phyloP scores from a whole-genome alignment of 495 filamentous ascomycete species.

The Penicillium steckii region DNA sequence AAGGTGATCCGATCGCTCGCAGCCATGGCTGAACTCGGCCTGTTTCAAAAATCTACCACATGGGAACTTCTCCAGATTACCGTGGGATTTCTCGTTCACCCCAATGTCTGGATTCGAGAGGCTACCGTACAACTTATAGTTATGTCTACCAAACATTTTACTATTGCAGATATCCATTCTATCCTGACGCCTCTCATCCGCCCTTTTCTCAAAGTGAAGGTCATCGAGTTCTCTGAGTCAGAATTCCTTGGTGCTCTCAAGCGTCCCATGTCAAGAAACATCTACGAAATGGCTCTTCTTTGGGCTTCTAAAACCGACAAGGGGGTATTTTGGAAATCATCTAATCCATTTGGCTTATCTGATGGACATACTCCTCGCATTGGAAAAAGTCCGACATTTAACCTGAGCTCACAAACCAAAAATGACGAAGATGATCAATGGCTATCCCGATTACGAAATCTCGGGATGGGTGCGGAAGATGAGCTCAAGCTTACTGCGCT shows the following conservation, averaged over 20 bases:
- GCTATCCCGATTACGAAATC: slow-evolving; percentile 77
- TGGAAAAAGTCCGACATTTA: slow-evolving; percentile 21
- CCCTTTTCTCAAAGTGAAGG: slow-evolving; percentile 75
- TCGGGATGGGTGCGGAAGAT: slow-evolving; percentile 80
- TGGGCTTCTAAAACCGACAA: slow-evolving; percentile 83
- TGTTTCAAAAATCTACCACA: slow-evolving; percentile 78
- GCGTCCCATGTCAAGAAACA: slow-evolving; percentile 70
- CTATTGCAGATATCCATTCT: slow-evolving; percentile 76
- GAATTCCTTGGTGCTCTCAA: slow-evolving; percentile 80
- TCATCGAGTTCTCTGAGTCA: slow-evolving; percentile 64
- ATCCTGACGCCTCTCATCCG: slow-evolving; percentile 75
- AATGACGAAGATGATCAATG: slow-evolving; percentile 98
- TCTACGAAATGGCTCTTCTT: slow-evolving; percentile 80
- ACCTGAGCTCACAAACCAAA: slow-evolving; percentile 47
- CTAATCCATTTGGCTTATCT: slow-evolving; percentile 64
- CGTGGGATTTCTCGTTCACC: slow-evolving; percentile 84
- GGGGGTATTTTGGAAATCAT: slow-evolving; percentile 81
- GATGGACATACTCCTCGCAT: slow-evolving; percentile 22
- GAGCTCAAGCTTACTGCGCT: slow-evolving; percentile 87
- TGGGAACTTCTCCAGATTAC: slow-evolving; percentile 85
- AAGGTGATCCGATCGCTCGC: slow-evolving; percentile 84
- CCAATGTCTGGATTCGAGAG: slow-evolving; percentile 93
- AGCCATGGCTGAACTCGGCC: slow-evolving; percentile 83
- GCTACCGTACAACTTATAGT: slow-evolving; percentile 80
- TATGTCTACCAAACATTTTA: slow-evolving; percentile 72